Percentiles rank a stretch among this genome's conserved stretches.
phyloP scores from a whole-genome alignment of 331 rosid species.

The Acacia concinna region DNA sequence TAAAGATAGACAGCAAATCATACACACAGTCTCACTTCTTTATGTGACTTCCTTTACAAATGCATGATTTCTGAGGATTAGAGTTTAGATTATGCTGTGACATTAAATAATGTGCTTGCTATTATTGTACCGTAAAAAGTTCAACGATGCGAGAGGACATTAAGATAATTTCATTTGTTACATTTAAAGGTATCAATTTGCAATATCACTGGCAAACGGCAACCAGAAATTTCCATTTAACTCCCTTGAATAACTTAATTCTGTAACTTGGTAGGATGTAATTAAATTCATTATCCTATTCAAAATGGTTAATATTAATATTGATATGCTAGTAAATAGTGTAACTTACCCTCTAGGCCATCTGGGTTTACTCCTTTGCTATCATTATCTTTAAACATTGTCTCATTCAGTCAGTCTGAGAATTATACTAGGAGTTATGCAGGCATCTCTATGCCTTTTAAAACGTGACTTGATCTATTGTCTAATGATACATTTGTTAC shows the following conservation, averaged over 20 bases:
- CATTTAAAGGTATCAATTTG: neutral
- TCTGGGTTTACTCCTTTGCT: neutral
- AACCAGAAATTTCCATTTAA: neutral
- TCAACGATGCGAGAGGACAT: neutral
- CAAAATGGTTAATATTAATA: neutral
- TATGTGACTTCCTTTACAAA: neutral
- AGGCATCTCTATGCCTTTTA: neutral
- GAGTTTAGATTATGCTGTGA: neutral
- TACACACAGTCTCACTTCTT: neutral
- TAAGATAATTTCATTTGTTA: neutral
- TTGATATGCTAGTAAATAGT: neutral
- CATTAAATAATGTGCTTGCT: conserved; percentile 4
- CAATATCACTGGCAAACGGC: too few relatives aligned
- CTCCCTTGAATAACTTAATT: conserved; percentile 13
- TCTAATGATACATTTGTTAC: conserved; percentile 13
- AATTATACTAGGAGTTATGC: neutral
- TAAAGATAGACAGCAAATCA: neutral
- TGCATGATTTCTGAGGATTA: neutral
- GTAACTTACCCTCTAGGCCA: neutral
- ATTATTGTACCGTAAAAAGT: neutral
- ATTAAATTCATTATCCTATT: conserved; percentile 14
- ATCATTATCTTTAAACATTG: neutral
- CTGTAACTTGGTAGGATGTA: conserved; percentile 1
- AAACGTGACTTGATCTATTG: conserved; percentile 7
- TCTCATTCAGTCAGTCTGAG: neutral